Conservation (phyloP, 768 basidiomycete genomes). For the Clavaria fumosa region DNA sequence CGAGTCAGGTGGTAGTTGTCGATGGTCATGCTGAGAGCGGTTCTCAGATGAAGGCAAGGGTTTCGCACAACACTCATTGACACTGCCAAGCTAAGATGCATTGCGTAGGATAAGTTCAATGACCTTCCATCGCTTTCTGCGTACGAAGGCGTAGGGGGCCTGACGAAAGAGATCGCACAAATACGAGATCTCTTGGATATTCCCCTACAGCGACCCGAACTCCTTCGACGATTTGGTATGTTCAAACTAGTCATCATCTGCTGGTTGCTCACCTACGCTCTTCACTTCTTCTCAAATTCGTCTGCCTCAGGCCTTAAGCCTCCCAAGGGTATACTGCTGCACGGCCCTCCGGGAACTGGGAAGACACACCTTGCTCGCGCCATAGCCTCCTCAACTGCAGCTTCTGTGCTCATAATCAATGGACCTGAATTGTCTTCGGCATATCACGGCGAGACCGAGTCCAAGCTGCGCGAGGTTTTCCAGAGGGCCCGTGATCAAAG, state of each 20-base stretch:
- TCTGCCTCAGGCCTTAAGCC: conserved; percentile 62
- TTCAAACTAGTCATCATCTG: conserved; percentile 1
- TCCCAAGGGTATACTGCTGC: conserved; percentile 86
- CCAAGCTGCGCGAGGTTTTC: conserved; percentile 80
- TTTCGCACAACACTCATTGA: conserved; percentile 29
- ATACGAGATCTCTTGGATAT: conserved; percentile 79
- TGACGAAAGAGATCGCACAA: conserved; percentile 73
- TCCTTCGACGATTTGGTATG: conserved; percentile 64
- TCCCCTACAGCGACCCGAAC: conserved; percentile 66
- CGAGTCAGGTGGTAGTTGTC: conserved; percentile 5
- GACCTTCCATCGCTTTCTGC: conserved; percentile 33
- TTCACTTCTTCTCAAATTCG: background rate
- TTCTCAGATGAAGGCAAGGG: conserved; percentile 54
- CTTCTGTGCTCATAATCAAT: conserved; percentile 85
- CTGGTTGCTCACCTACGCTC: background rate
- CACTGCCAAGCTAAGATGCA: conserved; percentile 17
- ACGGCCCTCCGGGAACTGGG: conserved; percentile 95
- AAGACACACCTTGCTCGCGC: conserved; percentile 95
- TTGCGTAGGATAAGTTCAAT: conserved; percentile 30
- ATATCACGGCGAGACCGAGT: conserved; percentile 95
- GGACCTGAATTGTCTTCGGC: conserved; percentile 92
- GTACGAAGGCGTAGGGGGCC: conserved; percentile 79
- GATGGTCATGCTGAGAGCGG: conserved; percentile 43
- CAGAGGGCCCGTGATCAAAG: conserved; percentile 63
- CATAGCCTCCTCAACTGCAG: conserved; percentile 75